Conservation (phyloP, 306 rosid species). For the Citrullus amarus region DNA sequence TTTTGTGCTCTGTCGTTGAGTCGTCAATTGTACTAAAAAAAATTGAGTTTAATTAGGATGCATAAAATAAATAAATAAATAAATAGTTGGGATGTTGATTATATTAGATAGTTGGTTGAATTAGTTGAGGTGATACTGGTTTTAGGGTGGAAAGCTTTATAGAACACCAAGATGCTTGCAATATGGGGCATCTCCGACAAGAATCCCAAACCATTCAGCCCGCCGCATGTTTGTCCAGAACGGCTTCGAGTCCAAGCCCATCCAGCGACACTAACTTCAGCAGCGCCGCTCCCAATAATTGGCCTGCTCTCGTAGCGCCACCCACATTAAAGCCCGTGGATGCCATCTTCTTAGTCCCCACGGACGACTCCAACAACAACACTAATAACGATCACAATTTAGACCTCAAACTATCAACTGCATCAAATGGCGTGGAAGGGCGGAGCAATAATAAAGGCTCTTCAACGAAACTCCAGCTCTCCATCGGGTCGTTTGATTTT, state of each 20-base stretch:
- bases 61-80: too few relatives aligned
- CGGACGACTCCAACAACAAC: slow-evolving; percentile 2
- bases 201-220: slow-evolving; percentile 48
- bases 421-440: slow-evolving; percentile 14
- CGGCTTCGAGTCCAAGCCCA: slow-evolving; percentile 85
- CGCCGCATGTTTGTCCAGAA: slow-evolving; percentile 64
- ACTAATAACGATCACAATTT: slow-evolving; percentile 33
- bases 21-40: too few relatives aligned
- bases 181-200: slow-evolving; percentile 51
- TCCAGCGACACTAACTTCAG: slow-evolving; percentile 79
- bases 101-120: background rate
- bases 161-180: slow-evolving; percentile 98
- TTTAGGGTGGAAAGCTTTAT: slow-evolving; percentile 95
- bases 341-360: slow-evolving; percentile 30
- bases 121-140: background rate
- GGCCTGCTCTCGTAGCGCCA: slow-evolving; percentile 14
- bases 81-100: too few relatives aligned
- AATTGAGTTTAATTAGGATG: too few relatives aligned
- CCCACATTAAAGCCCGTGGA: slow-evolving; percentile 22
- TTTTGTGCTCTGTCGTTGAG: too few relatives aligned
- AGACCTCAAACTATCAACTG: slow-evolving; percentile 85
- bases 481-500: slow-evolving; percentile 67
- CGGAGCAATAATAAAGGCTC: slow-evolving; percentile 11
- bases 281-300: slow-evolving; percentile 14
- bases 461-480: slow-evolving; percentile 70